Conservation (phyloP, 2,329 filamentous ascomycete genomes). For the Sporothrix brunneoviolacea region DNA sequence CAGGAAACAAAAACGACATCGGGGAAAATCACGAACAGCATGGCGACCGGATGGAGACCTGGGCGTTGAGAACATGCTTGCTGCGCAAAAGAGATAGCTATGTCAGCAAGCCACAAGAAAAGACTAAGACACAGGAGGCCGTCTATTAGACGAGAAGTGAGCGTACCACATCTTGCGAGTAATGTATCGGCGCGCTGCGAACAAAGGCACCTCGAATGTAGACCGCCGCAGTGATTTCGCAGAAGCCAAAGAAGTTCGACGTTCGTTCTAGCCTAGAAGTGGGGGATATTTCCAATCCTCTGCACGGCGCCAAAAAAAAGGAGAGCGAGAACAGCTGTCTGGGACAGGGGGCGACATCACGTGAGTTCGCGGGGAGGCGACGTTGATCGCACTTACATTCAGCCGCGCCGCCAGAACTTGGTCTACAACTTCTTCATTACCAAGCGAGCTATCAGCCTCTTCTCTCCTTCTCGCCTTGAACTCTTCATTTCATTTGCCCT, state of each 20-base stretch:
- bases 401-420: neutral
- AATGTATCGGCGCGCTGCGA: neutral
- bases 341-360: too few relatives aligned
- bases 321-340: too few relatives aligned
- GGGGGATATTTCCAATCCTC: neutral
- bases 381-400: slow-evolving; percentile 6
- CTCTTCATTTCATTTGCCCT: too few relatives aligned
- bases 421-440: neutral
- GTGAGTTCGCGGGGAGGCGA: slow-evolving; percentile 10
- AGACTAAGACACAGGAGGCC: too few relatives aligned
- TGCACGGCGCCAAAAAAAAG: too few relatives aligned
- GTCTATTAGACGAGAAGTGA: too few relatives aligned
- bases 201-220: too few relatives aligned
- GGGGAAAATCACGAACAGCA: slow-evolving; percentile 63
- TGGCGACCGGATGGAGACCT: slow-evolving; percentile 89
- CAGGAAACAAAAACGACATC: neutral
- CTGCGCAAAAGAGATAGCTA: slow-evolving; percentile 37
- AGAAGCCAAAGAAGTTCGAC: too few relatives aligned
- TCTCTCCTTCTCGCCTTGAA: neutral
- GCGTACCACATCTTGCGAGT: slow-evolving; percentile 24
- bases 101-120: too few relatives aligned
- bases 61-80: slow-evolving; percentile 97
- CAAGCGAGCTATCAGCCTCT: too few relatives aligned
- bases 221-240: neutral
- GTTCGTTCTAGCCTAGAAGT: too few relatives aligned